Base-by-base conservation (phyloP, 805 yeast species). In the Gaillardinia entomophila region DNA sequence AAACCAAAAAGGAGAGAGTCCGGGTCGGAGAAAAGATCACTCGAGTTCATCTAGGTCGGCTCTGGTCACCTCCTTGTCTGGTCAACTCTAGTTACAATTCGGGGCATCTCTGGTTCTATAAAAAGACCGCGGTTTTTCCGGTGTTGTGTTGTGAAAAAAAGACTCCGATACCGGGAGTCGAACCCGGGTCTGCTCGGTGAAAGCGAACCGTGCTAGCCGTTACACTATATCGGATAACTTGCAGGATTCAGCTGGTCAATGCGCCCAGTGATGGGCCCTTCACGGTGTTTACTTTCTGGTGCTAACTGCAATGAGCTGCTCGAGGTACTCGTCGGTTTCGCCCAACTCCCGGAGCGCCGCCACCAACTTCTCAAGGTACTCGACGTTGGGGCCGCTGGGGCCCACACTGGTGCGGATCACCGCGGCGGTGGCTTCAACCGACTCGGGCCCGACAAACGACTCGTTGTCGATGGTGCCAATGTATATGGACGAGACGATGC, bases 381-480 rank as follows among this genome's bases (percentile, higher is more conserved):
- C 94, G 31, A 63, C 55, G 50, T 89, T 89, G 12, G 69, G 66
- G 0, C 97, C 97, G 48, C 94, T 82, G 16, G 92, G 92, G 0
- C 97, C 97, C 4, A 43, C 46, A 12, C 82, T 63, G 0, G 45
- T 44, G 7, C 66, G 59, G 11, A 89, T 86, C 6, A 74, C 66
- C 13, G 46, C 43, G 0, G 95, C 95, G 0, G 95, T 78, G 0
- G 53, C 57, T 4, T 54, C 53, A 0, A 81, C 61, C 3, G 51
- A 49, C 51, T 88, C 94, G 1, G 95, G 94, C 0, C 97, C 97
- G 3, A 86, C 67, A 48, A 88, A 90, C 3, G 95, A 85, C 32
- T 68, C 80, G 48, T 88, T 89, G 11, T 75, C 81, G 1, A 79
- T 71, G 1, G 90, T 82, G 0, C 96, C 97, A 14, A 89, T 84